Conservation (phyloP, 768 basidiomycete species). For the Panaeolus cyanescens region DNA sequence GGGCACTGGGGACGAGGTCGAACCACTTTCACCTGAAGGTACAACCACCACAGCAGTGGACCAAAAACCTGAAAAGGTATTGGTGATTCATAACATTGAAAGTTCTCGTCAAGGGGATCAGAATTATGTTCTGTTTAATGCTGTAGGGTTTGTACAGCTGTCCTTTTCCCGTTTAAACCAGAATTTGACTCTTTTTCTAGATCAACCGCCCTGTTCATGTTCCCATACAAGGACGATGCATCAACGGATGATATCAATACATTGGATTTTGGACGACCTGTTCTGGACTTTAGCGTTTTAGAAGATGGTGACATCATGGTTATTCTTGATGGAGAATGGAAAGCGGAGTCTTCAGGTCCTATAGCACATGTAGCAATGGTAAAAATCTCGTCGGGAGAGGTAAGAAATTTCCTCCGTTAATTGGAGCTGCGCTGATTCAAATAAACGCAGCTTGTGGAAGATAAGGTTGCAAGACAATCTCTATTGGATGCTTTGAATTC, state of each 20-base stretch:
- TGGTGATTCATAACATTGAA: conserved; percentile 61
- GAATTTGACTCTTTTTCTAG: conserved; percentile 35
- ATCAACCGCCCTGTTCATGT: conserved; percentile 66
- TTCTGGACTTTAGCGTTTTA: conserved; percentile 56
- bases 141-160: conserved; percentile 60
- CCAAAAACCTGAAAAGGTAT: conserved; percentile 35
- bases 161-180: background rate
- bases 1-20: conserved; percentile 7
- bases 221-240: conserved; percentile 27
- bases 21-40: conserved; percentile 9
- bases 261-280: conserved; percentile 56
- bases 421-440: background rate
- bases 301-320: conserved; percentile 44
- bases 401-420: conserved; percentile 18
- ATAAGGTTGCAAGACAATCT: conserved; percentile 18
- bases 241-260: conserved; percentile 27
- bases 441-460: conserved; percentile 36
- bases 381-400: conserved; percentile 40
- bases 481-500: conserved; percentile 50
- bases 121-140: conserved; percentile 61
- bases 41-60: conserved; percentile 15
- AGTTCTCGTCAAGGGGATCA: conserved; percentile 40
- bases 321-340: conserved; percentile 50
- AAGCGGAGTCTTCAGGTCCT: conserved; percentile 5
- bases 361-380: conserved; percentile 19